A percentile compares a stretch with the other conserved stretches of the same genome.
phyloP scores from a whole-genome alignment of 192 early-diverging fungal genomes.

The Coemansia sp. region DNA sequence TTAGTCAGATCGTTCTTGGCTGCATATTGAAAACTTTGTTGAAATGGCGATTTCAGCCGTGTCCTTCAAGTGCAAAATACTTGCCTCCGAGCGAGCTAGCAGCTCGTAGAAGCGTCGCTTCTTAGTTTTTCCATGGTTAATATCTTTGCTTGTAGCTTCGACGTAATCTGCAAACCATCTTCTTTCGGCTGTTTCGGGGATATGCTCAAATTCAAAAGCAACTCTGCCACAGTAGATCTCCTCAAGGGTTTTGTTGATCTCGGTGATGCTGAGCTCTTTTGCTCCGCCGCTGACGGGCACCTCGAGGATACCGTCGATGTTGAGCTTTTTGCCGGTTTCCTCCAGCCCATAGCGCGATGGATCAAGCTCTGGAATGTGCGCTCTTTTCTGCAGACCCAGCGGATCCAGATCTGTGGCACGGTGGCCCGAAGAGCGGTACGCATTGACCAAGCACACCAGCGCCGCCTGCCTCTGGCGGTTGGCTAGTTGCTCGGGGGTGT shows the following conservation, averaged over 20 bases:
- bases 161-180: slow-evolving; percentile 86
- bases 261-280: slow-evolving; percentile 59
- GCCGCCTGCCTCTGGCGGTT: slow-evolving; percentile 84
- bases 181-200: slow-evolving; percentile 80
- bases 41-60: too few species aligned
- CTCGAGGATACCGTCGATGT: slow-evolving; percentile 72
- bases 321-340: slow-evolving; percentile 55
- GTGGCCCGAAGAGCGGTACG: slow-evolving; percentile 80
- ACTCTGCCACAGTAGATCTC: slow-evolving; percentile 75
- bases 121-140: slow-evolving; percentile 30
- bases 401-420: slow-evolving; percentile 83
- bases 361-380: slow-evolving; percentile 68
- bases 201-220: slow-evolving; percentile 94
- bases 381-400: slow-evolving; percentile 59
- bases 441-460: slow-evolving; percentile 78
- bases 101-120: slow-evolving; percentile 76
- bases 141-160: slow-evolving; percentile 55
- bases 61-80: too few species aligned
- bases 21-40: too few species aligned
- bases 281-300: slow-evolving; percentile 55
- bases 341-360: slow-evolving; percentile 80
- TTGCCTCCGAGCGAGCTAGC: slow-evolving; percentile 64
- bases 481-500: slow-evolving; percentile 69
- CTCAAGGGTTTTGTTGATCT: slow-evolving; percentile 70
- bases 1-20: neutral